phyloP scores from a whole-genome alignment of 345 rosid species.

The Syzygium aromaticum region DNA sequence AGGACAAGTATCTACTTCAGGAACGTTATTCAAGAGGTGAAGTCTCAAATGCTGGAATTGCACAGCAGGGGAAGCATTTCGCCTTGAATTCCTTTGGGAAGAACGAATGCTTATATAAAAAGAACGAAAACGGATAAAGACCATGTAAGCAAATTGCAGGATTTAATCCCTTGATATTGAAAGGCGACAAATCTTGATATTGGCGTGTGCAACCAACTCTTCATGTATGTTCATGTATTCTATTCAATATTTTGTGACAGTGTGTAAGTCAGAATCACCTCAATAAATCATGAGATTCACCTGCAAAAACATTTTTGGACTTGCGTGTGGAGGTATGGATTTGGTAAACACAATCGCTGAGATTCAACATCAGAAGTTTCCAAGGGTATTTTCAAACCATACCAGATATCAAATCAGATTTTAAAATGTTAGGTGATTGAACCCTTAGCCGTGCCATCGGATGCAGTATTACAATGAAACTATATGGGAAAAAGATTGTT shows the following conservation, averaged over 20 bases:
- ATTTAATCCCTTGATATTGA: background rate
- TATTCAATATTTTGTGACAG: too few relatives aligned
- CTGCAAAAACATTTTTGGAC: too few relatives aligned
- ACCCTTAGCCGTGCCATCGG: background rate
- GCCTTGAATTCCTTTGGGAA: background rate
- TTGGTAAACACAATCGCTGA: too few relatives aligned
- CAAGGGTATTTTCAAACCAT: too few relatives aligned
- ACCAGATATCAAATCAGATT: too few relatives aligned
- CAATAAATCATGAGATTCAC: too few relatives aligned
- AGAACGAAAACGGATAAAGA: background rate
- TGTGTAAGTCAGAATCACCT: too few relatives aligned
- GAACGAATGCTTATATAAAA: background rate
- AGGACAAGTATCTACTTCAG: background rate
- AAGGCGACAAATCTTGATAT: background rate
- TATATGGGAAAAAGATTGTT: background rate
- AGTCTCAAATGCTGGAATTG: background rate
- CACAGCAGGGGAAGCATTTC: background rate
- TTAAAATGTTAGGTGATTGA: background rate
- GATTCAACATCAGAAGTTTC: too few relatives aligned
- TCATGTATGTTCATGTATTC: background rate
- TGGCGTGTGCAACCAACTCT: background rate
- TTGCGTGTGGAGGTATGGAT: too few relatives aligned
- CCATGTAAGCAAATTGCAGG: background rate
- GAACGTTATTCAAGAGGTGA: background rate
- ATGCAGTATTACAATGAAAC: background rate